Evolutionary conservation across 73 alveolate genomes (phyloP).

Genomic region (Paramecium bursaria): DNA sequence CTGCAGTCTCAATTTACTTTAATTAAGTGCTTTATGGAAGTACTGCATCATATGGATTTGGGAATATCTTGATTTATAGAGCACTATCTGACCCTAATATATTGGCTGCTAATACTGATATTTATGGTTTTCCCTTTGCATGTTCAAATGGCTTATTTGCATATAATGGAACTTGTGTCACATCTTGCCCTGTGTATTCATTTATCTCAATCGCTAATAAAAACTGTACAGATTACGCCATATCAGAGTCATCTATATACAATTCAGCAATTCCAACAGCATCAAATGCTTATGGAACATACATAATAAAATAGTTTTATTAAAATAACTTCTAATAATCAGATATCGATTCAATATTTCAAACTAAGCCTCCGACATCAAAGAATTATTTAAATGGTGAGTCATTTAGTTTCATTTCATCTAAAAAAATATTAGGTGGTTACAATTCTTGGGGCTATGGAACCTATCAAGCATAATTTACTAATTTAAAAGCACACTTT

Average conservation of each 20-base stretch:
- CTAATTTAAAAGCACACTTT: neutral
- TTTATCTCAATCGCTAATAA: neutral
- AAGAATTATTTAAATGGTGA: neutral
- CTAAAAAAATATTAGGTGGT: conserved; percentile 10
- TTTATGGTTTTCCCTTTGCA: too few relatives aligned
- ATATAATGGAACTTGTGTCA: too few relatives aligned
- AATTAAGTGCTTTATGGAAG: too few relatives aligned
- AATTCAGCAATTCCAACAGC: neutral
- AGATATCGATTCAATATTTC: neutral
- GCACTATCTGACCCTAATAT: too few relatives aligned
- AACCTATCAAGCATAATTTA: neutral
- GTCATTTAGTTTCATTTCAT: neutral
- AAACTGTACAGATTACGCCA: conserved; percentile 10
- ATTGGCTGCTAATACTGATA: too few relatives aligned
- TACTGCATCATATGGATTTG: too few relatives aligned
- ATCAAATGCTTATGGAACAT: neutral
- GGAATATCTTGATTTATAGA: too few relatives aligned
- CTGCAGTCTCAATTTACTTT: too few relatives aligned
- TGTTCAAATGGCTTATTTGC: too few relatives aligned
- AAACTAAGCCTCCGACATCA: neutral
- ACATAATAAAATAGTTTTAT: neutral
- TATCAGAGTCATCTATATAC: neutral
- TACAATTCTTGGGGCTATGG: conserved; percentile 28
- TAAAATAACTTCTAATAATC: neutral
- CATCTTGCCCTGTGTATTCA: too few relatives aligned